These are phyloP conservation scores for Nannizzia gypsea DNA, from an alignment of 2,329 filamentous ascomycete species.

Conservation along the genomic window DNA sequence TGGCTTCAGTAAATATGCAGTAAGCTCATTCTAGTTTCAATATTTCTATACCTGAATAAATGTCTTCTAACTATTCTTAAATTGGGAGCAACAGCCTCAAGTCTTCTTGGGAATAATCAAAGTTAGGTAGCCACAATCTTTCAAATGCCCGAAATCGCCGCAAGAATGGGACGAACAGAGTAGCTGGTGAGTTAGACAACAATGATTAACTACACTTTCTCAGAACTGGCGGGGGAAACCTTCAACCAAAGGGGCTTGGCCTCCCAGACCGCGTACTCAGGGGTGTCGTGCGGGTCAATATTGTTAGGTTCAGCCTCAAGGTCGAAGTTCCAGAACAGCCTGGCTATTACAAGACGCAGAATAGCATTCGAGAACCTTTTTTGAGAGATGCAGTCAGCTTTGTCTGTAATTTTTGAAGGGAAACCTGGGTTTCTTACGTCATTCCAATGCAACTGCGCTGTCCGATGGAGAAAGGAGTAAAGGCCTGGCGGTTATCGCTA, in stretches of 20 bases:
- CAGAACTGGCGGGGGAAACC: neutral
- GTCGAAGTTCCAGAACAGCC: neutral
- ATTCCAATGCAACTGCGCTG: neutral
- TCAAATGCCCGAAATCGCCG: too few species aligned
- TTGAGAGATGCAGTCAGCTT: neutral
- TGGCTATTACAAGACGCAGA: neutral
- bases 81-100: too few species aligned
- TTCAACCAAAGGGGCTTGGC: neutral
- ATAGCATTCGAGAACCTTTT: neutral
- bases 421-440: neutral
- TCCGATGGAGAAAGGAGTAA: neutral
- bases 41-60: too few species aligned
- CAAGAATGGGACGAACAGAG: too few species aligned
- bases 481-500: neutral
- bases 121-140: too few species aligned
- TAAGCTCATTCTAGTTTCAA: too few species aligned
- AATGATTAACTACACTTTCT: neutral
- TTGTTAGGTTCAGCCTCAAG: neutral
- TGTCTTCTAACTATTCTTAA: too few species aligned
- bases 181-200: too few species aligned
- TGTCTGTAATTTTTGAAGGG: neutral
- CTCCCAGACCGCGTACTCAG: neutral
- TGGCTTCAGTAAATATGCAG: too few species aligned
- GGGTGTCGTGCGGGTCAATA: neutral
- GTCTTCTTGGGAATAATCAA: too few species aligned